Conservation (phyloP, 1,284 basidiomycete species). For the Rhodotorula sp. region DNA sequence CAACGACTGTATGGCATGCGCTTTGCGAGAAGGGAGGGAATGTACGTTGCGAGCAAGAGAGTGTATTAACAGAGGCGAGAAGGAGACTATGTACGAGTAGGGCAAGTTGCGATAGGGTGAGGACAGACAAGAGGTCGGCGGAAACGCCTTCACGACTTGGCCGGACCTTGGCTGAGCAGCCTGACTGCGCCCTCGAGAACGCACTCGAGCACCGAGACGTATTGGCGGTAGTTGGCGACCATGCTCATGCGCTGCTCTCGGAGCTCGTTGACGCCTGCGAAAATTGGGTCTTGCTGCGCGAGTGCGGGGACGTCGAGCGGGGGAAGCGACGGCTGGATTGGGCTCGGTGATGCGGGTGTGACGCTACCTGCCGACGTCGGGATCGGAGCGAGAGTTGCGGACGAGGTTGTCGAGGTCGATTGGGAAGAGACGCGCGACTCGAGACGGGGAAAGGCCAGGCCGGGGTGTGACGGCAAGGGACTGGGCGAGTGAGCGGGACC, state of each 20-base stretch:
- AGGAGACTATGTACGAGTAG: too few species aligned
- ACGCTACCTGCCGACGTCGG: background rate
- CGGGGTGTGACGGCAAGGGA: background rate
- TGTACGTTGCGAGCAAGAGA: too few species aligned
- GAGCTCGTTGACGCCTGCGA: conserved; percentile 41
- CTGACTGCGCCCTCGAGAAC: conserved; percentile 37
- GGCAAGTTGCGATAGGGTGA: too few species aligned
- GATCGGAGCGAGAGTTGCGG: background rate
- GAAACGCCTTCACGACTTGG: too few species aligned
- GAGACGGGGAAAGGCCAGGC: background rate
- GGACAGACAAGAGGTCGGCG: too few species aligned
- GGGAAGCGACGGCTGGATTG: conserved; percentile 2
- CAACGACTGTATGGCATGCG: too few species aligned
- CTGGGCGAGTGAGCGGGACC: background rate
- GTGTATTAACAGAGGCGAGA: too few species aligned
- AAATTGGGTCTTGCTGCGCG: conserved; percentile 37
- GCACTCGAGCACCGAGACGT: conserved; percentile 43
- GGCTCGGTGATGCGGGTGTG: background rate
- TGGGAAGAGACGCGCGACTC: background rate
- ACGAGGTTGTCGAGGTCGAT: background rate
- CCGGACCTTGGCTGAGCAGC: background rate
- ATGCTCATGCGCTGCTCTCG: conserved; percentile 47
- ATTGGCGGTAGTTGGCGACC: conserved; percentile 47
- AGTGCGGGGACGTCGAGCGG: conserved; percentile 13
- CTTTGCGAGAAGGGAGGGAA: too few species aligned